Percentiles rank a stretch among this genome's conserved stretches.
phyloP scores from a whole-genome alignment of 768 basidiomycete species.

The Epithele typhae region DNA sequence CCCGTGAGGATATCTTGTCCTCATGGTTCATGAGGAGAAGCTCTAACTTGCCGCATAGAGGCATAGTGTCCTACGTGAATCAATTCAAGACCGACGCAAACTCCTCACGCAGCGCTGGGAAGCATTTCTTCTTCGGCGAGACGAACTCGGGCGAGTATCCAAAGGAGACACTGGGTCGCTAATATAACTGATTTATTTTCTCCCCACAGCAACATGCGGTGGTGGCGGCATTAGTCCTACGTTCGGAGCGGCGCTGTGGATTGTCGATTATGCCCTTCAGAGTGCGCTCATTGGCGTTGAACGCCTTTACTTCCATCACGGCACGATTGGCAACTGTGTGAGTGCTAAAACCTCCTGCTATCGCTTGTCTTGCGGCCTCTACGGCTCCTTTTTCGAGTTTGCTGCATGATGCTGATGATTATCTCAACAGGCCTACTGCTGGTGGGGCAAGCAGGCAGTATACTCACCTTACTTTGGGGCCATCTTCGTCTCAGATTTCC shows the following conservation, averaged over 20 bases:
- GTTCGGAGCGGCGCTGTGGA: slow-evolving; percentile 37
- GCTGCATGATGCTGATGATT: no score
- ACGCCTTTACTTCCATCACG: slow-evolving; percentile 38
- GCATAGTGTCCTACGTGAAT: slow-evolving; percentile 32
- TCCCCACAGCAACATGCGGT: slow-evolving; percentile 35
- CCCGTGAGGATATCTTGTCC: slow-evolving; percentile 18
- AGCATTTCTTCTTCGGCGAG: slow-evolving; percentile 35
- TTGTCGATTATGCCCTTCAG: slow-evolving; percentile 37
- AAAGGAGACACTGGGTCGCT: no score
- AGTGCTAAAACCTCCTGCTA: slow-evolving; percentile 12
- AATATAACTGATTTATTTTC: not conserved
- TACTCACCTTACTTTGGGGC: slow-evolving; percentile 36
- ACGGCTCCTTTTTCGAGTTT: no score
- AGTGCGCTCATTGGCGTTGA: slow-evolving; percentile 33
- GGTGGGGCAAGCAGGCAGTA: slow-evolving; percentile 32
- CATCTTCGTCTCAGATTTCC: slow-evolving; percentile 34
- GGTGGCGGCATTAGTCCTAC: slow-evolving; percentile 39
- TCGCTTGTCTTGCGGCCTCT: no score
- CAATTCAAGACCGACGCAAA: slow-evolving; percentile 31
- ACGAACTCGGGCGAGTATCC: slow-evolving; percentile 34
- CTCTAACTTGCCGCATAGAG: slow-evolving; percentile 18
- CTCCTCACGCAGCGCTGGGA: slow-evolving; percentile 28
- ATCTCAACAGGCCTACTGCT: slow-evolving; percentile 32
- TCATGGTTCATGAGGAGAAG: no score
- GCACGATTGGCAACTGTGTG: slow-evolving; percentile 36